phyloP scores from a whole-genome alignment of 108 stramenopile genomes.

The Nannochloropsis granulata region DNA sequence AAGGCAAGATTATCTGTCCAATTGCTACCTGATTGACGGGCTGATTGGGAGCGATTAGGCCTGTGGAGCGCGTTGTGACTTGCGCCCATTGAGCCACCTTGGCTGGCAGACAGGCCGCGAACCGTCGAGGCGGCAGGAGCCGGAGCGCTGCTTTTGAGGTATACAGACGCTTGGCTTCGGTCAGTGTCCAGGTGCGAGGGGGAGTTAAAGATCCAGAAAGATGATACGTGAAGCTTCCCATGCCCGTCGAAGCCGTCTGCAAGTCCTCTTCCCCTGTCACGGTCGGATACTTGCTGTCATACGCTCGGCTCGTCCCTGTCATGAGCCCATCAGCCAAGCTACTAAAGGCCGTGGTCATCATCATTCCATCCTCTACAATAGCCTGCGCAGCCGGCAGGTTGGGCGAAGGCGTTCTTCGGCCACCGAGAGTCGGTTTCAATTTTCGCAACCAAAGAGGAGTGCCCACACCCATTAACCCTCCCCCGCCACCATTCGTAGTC shows the following conservation, averaged over 20 bases:
- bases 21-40: not conserved
- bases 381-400: no score
- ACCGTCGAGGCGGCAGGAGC: not conserved
- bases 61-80: not conserved
- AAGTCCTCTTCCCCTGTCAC: no score
- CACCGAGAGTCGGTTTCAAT: not conserved
- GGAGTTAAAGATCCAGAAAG: not conserved
- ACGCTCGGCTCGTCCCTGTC: no score
- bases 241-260: no score
- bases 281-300: no score
- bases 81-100: not conserved
- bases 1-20: not conserved
- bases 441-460: not conserved
- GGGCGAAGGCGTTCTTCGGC: no score
- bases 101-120: not conserved
- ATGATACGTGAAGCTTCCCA: no score
- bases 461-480: not conserved
- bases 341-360: no score
- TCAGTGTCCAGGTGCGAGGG: not conserved
- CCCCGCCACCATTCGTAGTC: not conserved
- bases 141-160: not conserved
- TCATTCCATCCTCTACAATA: no score
- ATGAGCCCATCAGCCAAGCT: no score
- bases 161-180: not conserved
- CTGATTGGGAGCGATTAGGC: not conserved